These are phyloP conservation scores for Jamesozyma piceae DNA, from an alignment of 805 yeast species.

Conservation along the genomic window DNA sequence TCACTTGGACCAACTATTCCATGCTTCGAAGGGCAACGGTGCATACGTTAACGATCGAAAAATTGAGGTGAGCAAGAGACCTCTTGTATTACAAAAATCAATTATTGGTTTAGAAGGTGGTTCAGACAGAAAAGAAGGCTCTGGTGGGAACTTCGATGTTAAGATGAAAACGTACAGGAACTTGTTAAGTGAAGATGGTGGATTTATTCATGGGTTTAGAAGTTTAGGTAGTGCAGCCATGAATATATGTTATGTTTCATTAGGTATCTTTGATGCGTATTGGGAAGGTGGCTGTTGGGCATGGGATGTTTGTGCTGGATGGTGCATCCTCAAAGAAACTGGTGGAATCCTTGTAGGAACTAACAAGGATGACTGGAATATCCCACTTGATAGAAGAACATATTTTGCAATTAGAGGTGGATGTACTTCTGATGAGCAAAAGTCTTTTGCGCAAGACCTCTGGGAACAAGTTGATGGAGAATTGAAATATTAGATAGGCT, in stretches of 20 bases:
- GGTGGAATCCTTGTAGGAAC: constrained; percentile 54
- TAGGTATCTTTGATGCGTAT: constrained; percentile 50
- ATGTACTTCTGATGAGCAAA: constrained; percentile 35
- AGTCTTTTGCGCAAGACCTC: constrained; percentile 38
- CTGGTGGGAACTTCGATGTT: constrained; percentile 40
- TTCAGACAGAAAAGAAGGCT: constrained; percentile 46
- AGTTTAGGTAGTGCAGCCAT: constrained; percentile 57
- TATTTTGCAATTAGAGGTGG: constrained; percentile 50
- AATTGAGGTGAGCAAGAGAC: constrained; percentile 28
- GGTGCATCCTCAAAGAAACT: constrained; percentile 50
- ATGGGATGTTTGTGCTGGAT: constrained; percentile 66
- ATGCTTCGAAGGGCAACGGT: constrained; percentile 48
- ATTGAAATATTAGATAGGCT: constrained; percentile 28
- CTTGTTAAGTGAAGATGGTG: constrained; percentile 41
- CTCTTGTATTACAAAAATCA: constrained; percentile 41
- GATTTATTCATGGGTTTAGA: constrained; percentile 53
- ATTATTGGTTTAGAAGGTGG: constrained; percentile 56
- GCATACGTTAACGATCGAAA: constrained; percentile 40
- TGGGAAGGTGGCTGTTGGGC: constrained; percentile 67
- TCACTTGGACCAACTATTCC: constrained; percentile 42
- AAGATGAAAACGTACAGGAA: constrained; percentile 42
- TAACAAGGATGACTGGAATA: constrained; percentile 39
- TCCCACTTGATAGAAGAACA: constrained; percentile 43
- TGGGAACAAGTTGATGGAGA: constrained; percentile 43
- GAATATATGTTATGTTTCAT: constrained; percentile 49